phyloP scores from a whole-genome alignment of 2,329 filamentous ascomycete genomes.

The Ceratocystis alfenasii region DNA sequence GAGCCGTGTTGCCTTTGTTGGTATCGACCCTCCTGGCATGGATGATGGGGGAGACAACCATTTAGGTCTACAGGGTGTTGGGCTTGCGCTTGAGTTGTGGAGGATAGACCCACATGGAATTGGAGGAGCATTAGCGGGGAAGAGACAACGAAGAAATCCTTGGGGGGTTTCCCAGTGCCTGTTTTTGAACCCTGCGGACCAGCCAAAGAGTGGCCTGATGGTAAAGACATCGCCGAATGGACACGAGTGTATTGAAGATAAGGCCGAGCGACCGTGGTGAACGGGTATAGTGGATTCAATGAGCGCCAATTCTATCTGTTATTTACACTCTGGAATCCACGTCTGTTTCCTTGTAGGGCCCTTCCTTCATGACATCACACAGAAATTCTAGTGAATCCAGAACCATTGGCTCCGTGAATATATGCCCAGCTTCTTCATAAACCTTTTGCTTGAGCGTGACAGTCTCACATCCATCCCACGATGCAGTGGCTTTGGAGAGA shows the following conservation, averaged over 20 bases:
- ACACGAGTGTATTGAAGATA: conserved; percentile 34
- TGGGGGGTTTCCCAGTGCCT: conserved; percentile 37
- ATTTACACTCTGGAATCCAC: conserved; percentile 13
- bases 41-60: conserved; percentile 25
- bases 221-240: conserved; percentile 29
- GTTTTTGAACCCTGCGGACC: conserved; percentile 32
- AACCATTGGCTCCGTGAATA: conserved; percentile 57
- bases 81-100: conserved; percentile 39
- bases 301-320: too few relatives aligned
- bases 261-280: conserved; percentile 33
- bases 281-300: not conserved
- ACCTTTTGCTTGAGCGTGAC: conserved; percentile 52
- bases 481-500: conserved; percentile 45
- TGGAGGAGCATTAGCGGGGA: conserved; percentile 35
- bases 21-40: conserved; percentile 50
- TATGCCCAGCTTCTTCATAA: conserved; percentile 57
- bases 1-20: conserved; percentile 40
- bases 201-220: conserved; percentile 31
- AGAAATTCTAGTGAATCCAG: conserved; percentile 54
- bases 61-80: conserved; percentile 35
- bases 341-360: conserved; percentile 24
- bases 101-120: conserved; percentile 41
- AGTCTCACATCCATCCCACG: conserved; percentile 43
- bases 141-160: conserved; percentile 40
- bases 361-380: conserved; percentile 34